Evolutionary conservation across 805 yeast genomes (phyloP).

Genomic region (Komagataella phaffii): DNA sequence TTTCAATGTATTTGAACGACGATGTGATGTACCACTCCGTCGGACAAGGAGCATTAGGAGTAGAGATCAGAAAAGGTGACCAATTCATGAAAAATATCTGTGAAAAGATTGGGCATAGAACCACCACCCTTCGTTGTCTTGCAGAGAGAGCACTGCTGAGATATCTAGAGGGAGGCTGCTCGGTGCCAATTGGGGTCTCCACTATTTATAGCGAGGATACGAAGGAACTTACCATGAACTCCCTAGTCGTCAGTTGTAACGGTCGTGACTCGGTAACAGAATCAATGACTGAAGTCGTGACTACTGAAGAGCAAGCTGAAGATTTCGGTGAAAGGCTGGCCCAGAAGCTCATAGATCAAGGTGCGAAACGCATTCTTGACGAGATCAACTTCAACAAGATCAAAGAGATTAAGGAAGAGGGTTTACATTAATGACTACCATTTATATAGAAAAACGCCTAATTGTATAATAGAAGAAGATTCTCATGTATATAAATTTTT

Average conservation of each 20-base stretch:
- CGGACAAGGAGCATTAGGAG: slow-evolving; percentile 97
- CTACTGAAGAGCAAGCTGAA: slow-evolving; percentile 46
- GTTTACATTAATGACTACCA: background rate
- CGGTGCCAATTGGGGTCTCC: slow-evolving; percentile 91
- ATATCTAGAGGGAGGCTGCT: slow-evolving; percentile 92
- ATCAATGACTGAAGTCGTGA: slow-evolving; percentile 23
- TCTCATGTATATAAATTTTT: background rate
- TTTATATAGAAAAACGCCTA: background rate
- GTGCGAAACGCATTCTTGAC: slow-evolving; percentile 77
- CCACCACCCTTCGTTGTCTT: slow-evolving; percentile 60
- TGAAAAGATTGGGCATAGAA: slow-evolving; percentile 46
- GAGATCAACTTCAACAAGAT: slow-evolving; percentile 63
- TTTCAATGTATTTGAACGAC: slow-evolving; percentile 55
- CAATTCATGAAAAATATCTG: slow-evolving; percentile 42
- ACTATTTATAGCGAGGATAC: slow-evolving; percentile 31
- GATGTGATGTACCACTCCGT: slow-evolving; percentile 91
- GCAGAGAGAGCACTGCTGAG: slow-evolving; percentile 86
- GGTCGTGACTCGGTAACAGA: slow-evolving; percentile 63
- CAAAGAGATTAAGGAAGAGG: slow-evolving; percentile 22
- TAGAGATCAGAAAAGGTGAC: slow-evolving; percentile 75
- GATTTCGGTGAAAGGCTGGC: slow-evolving; percentile 63
- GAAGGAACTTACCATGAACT: slow-evolving; percentile 38
- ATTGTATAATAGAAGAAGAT: background rate
- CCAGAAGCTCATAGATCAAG: slow-evolving; percentile 46
- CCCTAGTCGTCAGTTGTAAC: slow-evolving; percentile 74